Conservation (phyloP, 225 moss, liverwort and hornwort genomes). For the Neckera pumila region DNA sequence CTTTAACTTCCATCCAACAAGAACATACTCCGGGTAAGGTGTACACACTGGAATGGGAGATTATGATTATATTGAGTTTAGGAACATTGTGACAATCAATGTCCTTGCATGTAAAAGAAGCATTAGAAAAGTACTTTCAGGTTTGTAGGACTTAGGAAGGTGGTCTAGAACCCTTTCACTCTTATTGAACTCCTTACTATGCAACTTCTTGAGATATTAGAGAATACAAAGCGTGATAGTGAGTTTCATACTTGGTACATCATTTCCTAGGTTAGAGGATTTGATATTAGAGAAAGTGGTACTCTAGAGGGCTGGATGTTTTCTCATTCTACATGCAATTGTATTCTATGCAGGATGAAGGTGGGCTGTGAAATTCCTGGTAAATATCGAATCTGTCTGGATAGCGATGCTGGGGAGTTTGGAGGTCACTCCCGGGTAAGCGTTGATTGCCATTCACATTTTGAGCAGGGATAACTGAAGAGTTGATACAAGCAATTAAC, state of each 20-base stretch:
- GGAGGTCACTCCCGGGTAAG: conserved; percentile 79
- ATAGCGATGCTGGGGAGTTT: conserved; percentile 64
- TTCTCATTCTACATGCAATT: not conserved
- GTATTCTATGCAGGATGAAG: conserved; percentile 50
- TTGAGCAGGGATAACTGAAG: not conserved
- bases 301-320: not conserved
- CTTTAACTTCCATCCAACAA: conserved; percentile 87
- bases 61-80: not conserved
- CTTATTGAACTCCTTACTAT: not conserved
- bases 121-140: not conserved
- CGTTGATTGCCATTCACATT: not conserved
- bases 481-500: not conserved
- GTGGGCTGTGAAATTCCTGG: conserved; percentile 90
- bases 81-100: not conserved
- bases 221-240: not conserved
- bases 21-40: conserved; percentile 69
- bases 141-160: not conserved
- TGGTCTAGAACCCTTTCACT: not conserved
- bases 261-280: not conserved
- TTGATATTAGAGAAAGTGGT: not conserved
- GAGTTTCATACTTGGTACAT: not conserved
- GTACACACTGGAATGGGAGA: not conserved
- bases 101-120: not conserved
- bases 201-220: not conserved
- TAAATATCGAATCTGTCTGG: conserved; percentile 74